These are phyloP conservation scores for Calamus simplicifolius DNA, from an alignment of 176 grass and related monocot genomes.

Conservation along the genomic window DNA sequence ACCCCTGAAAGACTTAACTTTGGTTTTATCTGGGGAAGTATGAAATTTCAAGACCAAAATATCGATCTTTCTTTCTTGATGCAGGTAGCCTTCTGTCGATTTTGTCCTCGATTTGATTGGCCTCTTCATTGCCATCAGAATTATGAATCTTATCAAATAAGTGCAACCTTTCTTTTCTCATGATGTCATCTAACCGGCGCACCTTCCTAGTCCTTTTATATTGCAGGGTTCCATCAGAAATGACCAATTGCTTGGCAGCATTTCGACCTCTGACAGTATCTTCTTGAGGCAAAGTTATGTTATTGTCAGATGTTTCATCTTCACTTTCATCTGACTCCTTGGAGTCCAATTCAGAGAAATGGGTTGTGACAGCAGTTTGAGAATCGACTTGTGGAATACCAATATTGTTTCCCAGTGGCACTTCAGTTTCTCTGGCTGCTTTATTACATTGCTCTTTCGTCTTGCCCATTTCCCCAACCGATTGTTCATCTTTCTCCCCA, in stretches of 20 bases:
- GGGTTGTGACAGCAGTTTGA: neutral
- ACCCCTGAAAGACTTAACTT: slow-evolving; percentile 11
- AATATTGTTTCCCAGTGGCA: slow-evolving; percentile 6
- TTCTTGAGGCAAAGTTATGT: too few relatives aligned
- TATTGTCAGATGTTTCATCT: too few relatives aligned
- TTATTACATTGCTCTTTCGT: slow-evolving; percentile 26
- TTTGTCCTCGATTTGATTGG: slow-evolving; percentile 19
- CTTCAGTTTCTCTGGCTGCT: slow-evolving; percentile 21
- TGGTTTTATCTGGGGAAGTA: slow-evolving; percentile 14
- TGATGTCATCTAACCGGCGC: slow-evolving; percentile 52
- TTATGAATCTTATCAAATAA: slow-evolving; percentile 8
- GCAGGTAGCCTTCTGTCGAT: slow-evolving; percentile 14
- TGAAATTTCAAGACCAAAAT: slow-evolving; percentile 13
- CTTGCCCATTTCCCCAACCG: slow-evolving; percentile 13
- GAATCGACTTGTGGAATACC: neutral
- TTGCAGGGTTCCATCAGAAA: slow-evolving; percentile 30
- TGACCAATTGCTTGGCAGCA: neutral
- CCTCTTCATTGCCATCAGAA: slow-evolving; percentile 18
- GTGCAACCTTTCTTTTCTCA: slow-evolving; percentile 11
- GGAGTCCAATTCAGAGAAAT: neutral
- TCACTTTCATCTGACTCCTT: too few relatives aligned
- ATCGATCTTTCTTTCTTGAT: slow-evolving; percentile 13
- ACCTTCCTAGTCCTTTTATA: slow-evolving; percentile 43
- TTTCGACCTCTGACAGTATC: slow-evolving; percentile 11
- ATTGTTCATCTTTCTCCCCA: slow-evolving; percentile 10